Base-by-base conservation (phyloP, 2,329 filamentous ascomycete species). In the Pleoardoris graminearum region DNA sequence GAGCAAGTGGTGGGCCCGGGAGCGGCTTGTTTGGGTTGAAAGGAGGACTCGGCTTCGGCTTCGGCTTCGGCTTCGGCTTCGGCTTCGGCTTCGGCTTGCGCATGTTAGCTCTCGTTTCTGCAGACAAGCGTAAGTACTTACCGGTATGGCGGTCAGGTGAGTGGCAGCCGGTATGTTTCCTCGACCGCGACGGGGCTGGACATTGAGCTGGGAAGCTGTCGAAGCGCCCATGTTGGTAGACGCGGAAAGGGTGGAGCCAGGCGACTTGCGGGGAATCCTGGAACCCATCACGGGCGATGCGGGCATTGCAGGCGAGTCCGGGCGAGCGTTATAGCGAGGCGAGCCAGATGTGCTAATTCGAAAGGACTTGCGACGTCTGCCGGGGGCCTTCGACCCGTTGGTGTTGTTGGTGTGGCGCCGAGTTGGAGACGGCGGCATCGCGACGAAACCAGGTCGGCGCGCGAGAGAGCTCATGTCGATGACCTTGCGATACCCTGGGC, bases 1-100 rank as follows among this genome's bases (percentile, higher is more conserved):
- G 67, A 21, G 62, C 68, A 11, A 73, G 49, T 2, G 75, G 75
- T 8, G 70, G 68, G 35, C 71, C 68, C 7, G 75, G 75, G 4
- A 77, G 61, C n/a, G 72, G 68, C 55, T 77, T 77, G 29, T 75
- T 56, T 22, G 49, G 47, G 23, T 42, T 54, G 6, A 48, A 39
- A 1, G 48, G 21, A 21, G 52, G 23, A 19, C 32, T 43, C 22
- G 12, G 12, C 10, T 47, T 50, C 8, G 42, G 23, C 3, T 51
- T 58, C 27, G 41, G 33, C n/a, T 10, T 10, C 8, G 42, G 23
- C 3, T 51, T 58, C 27, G 41, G 33, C n/a, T 10, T 10, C n/a
- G n/a, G n/a, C n/a, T n/a, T n/a, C n/a, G n/a, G n/a, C n/a, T n/a
- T n/a, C n/a, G n/a, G n/a, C n/a, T n/a, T n/a, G n/a, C n/a, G n/a